Evolutionary conservation across 1,284 basidiomycete genomes (phyloP).

Genomic region (Leccinum pachyderme): DNA sequence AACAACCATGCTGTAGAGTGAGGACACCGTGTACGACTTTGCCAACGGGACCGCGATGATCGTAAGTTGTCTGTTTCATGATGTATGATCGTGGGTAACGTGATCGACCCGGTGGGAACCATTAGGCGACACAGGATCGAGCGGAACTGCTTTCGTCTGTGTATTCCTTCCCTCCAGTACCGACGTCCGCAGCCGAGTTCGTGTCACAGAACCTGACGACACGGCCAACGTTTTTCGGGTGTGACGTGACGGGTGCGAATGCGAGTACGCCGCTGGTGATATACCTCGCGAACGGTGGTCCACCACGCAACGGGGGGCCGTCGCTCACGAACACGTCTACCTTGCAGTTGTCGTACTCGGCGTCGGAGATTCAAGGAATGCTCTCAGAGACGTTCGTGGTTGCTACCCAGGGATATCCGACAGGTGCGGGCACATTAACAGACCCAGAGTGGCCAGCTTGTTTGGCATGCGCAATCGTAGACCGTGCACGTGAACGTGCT

Average conservation of each 20-base stretch:
- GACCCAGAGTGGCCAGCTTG: constrained; percentile 45
- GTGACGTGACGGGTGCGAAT: constrained; percentile 26
- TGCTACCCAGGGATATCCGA: constrained; percentile 40
- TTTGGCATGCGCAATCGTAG: constrained; percentile 44
- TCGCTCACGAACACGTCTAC: constrained; percentile 44
- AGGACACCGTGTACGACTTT: constrained; percentile 29
- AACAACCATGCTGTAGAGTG: constrained; percentile 20
- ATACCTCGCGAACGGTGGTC: constrained; percentile 43
- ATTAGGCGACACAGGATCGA: constrained; percentile 40
- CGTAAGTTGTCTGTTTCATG: constrained; percentile 28
- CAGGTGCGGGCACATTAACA: constrained; percentile 5
- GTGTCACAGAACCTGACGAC: constrained; percentile 34
- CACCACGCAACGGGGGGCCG: constrained; percentile 38
- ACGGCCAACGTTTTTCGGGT: constrained; percentile 48
- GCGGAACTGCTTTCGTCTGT: constrained; percentile 34
- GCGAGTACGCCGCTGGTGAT: constrained; percentile 36
- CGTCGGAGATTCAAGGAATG: constrained; percentile 34
- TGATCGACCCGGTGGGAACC: background rate
- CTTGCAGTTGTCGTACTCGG: constrained; percentile 31
- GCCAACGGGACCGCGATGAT: constrained; percentile 42
- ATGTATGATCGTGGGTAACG: background rate
- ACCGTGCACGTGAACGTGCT: constrained; percentile 35
- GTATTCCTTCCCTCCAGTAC: constrained; percentile 46
- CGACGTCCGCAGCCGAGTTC: constrained; percentile 32
- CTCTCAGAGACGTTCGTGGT: constrained; percentile 38